Conservation (phyloP, 805 yeast species). For the Brettanomyces custersianus region DNA sequence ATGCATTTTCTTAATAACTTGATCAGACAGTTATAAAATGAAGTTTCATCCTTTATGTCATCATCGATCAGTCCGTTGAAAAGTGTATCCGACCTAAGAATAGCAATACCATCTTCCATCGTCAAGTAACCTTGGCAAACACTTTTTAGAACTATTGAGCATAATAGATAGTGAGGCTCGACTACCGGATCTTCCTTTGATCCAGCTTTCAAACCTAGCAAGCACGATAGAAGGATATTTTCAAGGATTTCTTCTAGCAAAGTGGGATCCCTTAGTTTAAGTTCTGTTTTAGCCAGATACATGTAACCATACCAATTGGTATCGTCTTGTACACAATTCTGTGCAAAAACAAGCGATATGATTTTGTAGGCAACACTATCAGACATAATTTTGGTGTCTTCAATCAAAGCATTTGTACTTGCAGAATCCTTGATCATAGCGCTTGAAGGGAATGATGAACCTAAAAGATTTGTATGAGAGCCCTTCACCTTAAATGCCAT, state of each 20-base stretch:
- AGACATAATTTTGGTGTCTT: conserved; percentile 5
- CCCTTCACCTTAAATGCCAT: conserved; percentile 39
- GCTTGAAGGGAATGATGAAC: conserved; percentile 3
- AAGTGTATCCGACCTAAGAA: conserved; percentile 31
- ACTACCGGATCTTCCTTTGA: conserved; percentile 46
- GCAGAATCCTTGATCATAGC: conserved; percentile 2
- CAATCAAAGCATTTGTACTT: conserved; percentile 1
- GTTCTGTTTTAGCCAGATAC: conserved; percentile 48
- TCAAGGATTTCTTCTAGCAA: conserved; percentile 26
- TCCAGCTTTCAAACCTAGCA: conserved; percentile 28
- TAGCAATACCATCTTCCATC: conserved; percentile 28
- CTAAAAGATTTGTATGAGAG: conserved; percentile 1
- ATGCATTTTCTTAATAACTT: conserved; percentile 38
- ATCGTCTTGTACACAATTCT: conserved; percentile 36
- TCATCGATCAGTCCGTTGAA: conserved; percentile 10
- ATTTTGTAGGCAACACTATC: conserved; percentile 17
- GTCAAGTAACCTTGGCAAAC: conserved; percentile 29
- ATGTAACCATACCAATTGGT: conserved; percentile 56
- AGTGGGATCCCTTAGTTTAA: conserved; percentile 32
- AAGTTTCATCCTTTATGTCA: conserved; percentile 15
- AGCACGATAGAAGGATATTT: conserved; percentile 36
- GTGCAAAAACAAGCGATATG: conserved; percentile 33
- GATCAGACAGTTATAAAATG: conserved; percentile 33
- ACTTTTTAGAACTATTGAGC: conserved; percentile 51
- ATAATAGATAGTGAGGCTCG: conserved; percentile 70